These are phyloP conservation scores for Juglanconis juglandina DNA, from an alignment of 2,329 filamentous ascomycete species.

Conservation along the genomic window DNA sequence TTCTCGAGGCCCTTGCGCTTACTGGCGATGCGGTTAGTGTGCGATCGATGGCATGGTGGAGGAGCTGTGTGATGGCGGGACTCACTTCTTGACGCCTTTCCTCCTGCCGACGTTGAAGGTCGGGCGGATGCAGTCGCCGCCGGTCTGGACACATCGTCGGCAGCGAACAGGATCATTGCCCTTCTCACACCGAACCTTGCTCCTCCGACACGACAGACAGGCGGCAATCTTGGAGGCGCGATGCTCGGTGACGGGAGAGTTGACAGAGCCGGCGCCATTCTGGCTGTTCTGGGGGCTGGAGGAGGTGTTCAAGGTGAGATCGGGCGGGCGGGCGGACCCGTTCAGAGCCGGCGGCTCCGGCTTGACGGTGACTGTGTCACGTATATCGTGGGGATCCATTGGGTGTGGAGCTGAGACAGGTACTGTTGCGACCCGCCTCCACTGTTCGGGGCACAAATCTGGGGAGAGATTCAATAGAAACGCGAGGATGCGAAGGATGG, in stretches of 20 bases:
- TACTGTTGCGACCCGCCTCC: too few relatives aligned
- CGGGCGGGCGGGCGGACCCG: not conserved
- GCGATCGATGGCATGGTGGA: not conserved
- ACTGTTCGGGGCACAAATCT: too few relatives aligned
- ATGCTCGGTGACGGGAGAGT: constrained; percentile 11
- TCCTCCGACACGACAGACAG: constrained; percentile 62
- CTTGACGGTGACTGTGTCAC: constrained; percentile 17
- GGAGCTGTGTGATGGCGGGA: not conserved
- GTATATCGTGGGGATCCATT: constrained; percentile 11
- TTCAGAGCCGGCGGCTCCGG: not conserved
- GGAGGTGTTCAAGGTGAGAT: constrained; percentile 2
- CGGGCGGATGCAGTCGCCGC: constrained; percentile 63
- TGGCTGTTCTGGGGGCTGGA: constrained; percentile 12
- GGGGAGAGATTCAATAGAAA: too few relatives aligned
- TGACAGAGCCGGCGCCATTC: constrained; percentile 4
- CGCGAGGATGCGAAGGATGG: too few relatives aligned
- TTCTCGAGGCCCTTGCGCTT: constrained; percentile 73
- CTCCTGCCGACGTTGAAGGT: constrained; percentile 71
- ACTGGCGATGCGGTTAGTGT: constrained; percentile 37
- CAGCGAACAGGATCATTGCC: constrained; percentile 50
- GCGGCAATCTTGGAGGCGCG: constrained; percentile 41
- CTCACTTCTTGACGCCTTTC: constrained; percentile 74
- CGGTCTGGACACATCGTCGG: constrained; percentile 57
- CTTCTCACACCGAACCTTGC: constrained; percentile 66
- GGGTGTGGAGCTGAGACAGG: not conserved